Conservation (phyloP, 208 protist genomes). For the Trypanosoma brucei region DNA sequence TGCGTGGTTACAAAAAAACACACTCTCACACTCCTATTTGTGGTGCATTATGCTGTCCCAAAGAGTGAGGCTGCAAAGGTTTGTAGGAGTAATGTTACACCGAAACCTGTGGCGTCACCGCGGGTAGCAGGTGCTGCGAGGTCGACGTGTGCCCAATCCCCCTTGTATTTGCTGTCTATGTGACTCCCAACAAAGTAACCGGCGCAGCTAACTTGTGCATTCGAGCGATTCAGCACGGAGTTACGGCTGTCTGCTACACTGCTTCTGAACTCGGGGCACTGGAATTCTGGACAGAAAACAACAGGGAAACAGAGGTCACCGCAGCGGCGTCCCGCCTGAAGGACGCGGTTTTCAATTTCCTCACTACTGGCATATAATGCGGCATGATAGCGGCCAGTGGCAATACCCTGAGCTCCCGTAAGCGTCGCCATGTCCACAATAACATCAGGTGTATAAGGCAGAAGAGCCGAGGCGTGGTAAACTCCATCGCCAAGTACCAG, state of each 20-base stretch:
- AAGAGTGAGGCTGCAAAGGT: conserved; percentile 25
- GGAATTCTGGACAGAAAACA: conserved; percentile 85
- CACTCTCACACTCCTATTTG: not conserved
- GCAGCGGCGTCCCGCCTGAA: conserved; percentile 37
- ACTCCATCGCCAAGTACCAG: conserved; percentile 89
- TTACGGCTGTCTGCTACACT: conserved; percentile 71
- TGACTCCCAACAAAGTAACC: conserved; percentile 79
- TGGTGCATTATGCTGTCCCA: no score
- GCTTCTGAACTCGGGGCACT: conserved; percentile 65
- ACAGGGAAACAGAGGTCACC: conserved; percentile 87
- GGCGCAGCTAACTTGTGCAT: conserved; percentile 79
- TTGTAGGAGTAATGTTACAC: conserved; percentile 62
- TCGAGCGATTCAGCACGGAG: conserved; percentile 54
- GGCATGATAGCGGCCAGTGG: conserved; percentile 75
- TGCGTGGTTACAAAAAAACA: no score
- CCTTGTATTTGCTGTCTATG: conserved; percentile 51
- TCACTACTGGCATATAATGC: conserved; percentile 80
- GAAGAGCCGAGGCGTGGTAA: conserved; percentile 76
- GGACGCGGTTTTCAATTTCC: conserved; percentile 47
- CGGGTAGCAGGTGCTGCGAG: conserved; percentile 62
- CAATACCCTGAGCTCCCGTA: conserved; percentile 86
- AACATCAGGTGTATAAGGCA: conserved; percentile 67
- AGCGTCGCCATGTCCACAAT: conserved; percentile 91
- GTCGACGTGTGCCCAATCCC: conserved; percentile 85
- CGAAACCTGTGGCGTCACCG: conserved; percentile 72